Conservation (phyloP, 2,329 filamentous ascomycete genomes). For the Mycosphaerelloides madeirae region DNA sequence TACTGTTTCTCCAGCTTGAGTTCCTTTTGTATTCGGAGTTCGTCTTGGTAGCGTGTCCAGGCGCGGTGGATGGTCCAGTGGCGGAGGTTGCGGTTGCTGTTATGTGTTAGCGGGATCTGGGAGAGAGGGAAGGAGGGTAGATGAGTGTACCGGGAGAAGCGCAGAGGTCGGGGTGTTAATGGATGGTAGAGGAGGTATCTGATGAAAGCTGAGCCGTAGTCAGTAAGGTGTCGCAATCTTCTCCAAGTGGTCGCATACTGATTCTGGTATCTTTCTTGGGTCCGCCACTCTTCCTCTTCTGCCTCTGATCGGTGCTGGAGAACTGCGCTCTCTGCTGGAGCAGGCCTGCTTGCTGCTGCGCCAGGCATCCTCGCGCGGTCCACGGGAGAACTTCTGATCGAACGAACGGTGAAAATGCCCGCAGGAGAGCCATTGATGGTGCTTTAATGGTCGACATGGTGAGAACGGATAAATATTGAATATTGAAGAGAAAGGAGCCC, state of each 20-base stretch:
- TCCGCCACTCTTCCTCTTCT: constrained; percentile 26
- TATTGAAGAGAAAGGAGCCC: too few relatives aligned
- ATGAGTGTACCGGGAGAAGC: constrained; percentile 63
- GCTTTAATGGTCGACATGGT: constrained; percentile 19
- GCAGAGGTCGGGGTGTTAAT: constrained; percentile 68
- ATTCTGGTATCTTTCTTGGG: constrained; percentile 34
- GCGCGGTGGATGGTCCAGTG: constrained; percentile 99
- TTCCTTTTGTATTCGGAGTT: constrained; percentile 60
- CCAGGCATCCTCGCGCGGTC: constrained; percentile 24
- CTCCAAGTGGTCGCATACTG: constrained; percentile 17
- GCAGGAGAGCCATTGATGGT: constrained; percentile 26
- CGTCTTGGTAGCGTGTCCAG: constrained; percentile 74
- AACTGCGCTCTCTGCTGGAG: constrained; percentile 28
- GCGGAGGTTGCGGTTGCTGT: constrained; percentile 67
- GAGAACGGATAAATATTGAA: constrained; percentile 1
- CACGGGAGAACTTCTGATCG: constrained; percentile 13
- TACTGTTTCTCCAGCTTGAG: constrained; percentile 73
- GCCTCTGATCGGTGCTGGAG: constrained; percentile 39
- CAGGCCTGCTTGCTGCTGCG: constrained; percentile 6
- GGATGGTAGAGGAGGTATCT: constrained; percentile 67
- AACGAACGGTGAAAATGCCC: constrained; percentile 24
- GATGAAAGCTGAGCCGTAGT: constrained; percentile 50
- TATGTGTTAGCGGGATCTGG: neutral
- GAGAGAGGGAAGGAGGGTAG: neutral
- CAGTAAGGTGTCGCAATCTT: constrained; percentile 2